A percentile compares a stretch with the other conserved stretches of the same genome.
Conservation (phyloP, 208 protist species). For the Entamoeba invadens region DNA sequence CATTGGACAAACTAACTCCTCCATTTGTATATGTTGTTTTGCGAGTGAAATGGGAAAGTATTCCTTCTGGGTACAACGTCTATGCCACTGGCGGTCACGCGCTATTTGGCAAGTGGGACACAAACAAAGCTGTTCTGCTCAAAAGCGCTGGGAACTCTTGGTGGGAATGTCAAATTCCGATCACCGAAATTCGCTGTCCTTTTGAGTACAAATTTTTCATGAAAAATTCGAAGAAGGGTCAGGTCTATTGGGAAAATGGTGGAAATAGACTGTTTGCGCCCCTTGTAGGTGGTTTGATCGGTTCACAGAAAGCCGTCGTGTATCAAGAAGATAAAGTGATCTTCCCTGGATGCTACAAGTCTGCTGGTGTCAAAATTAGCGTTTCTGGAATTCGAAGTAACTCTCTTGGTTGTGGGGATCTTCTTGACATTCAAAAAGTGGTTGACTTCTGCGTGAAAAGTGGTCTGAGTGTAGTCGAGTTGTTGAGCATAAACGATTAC, state of each 20-base stretch:
- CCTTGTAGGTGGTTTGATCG: background rate
- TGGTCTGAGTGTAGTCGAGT: background rate
- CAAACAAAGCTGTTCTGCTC: background rate
- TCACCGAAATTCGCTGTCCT: background rate
- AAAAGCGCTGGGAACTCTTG: background rate
- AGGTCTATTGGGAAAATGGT: background rate
- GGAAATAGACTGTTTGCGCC: background rate
- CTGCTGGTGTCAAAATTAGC: background rate
- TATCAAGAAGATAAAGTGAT: background rate
- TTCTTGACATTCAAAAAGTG: background rate
- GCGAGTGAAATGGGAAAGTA: background rate
- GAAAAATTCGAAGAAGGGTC: background rate
- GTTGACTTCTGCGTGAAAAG: background rate
- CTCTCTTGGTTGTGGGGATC: background rate
- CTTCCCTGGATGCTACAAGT: background rate
- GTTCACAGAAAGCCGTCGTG: background rate
- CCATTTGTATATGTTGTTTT: background rate
- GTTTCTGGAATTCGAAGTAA: background rate
- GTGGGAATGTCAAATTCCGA: background rate
- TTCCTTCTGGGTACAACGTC: background rate
- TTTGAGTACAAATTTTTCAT: background rate
- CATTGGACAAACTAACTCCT: too few species aligned
- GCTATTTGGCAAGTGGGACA: background rate
- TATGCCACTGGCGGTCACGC: background rate
- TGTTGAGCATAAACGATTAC: background rate